These are phyloP conservation scores for Perkinsus chesapeaki DNA, from an alignment of 169 alveolate genomes.

Conservation along the genomic window DNA sequence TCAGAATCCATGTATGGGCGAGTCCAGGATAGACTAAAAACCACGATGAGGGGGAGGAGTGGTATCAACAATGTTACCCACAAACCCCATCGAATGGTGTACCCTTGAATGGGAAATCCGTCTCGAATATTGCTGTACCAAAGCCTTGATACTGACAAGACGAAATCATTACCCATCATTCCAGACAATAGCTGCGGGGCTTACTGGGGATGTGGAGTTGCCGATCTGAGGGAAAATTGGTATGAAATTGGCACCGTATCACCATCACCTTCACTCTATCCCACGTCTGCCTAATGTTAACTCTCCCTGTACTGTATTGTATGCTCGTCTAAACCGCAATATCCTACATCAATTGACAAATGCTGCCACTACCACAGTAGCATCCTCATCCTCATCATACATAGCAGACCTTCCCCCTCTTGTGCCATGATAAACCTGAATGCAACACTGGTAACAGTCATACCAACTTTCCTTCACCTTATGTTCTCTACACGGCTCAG, in stretches of 20 bases:
- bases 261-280: not conserved
- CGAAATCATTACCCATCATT: too few relatives aligned
- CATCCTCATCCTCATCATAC: not conserved
- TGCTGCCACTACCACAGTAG: not conserved
- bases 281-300: not conserved
- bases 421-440: not conserved
- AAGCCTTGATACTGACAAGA: not conserved
- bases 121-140: not conserved
- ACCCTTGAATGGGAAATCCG: not conserved
- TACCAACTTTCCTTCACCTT: not conserved
- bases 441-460: not conserved
- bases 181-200: not conserved
- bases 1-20: not conserved
- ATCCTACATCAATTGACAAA: not conserved
- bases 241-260: not conserved
- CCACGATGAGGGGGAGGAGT: not conserved
- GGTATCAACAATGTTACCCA: not conserved
- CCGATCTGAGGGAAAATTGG: not conserved
- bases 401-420: too few relatives aligned
- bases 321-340: not conserved
- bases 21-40: not conserved
- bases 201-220: not conserved
- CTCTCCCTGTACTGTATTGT: not conserved
- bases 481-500: slow-evolving; percentile 23
- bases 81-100: not conserved